Evolutionary conservation across 441 rosid genomes (phyloP).

Genomic region (Euphorbia celastroides): DNA sequence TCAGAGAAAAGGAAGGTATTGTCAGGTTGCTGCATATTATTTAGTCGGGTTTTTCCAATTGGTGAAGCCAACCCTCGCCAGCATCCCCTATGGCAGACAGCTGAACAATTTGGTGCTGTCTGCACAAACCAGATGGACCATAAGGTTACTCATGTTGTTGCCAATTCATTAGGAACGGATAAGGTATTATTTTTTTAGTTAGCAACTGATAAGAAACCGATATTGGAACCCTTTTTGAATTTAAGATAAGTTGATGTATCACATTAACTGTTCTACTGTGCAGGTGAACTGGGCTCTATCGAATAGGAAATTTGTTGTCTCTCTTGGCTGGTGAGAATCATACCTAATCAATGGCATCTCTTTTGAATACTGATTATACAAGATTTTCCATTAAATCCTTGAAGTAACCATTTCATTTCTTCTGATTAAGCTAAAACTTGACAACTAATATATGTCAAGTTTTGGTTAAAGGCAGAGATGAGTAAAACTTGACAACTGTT

Average conservation of each 20-base stretch:
- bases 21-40: slow-evolving; percentile 79
- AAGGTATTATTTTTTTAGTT: slow-evolving; percentile 76
- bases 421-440: slow-evolving; percentile 29
- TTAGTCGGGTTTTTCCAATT: slow-evolving; percentile 92
- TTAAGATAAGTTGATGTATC: slow-evolving; percentile 1
- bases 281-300: slow-evolving; percentile 95
- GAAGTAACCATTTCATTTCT: slow-evolving; percentile 21
- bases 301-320: slow-evolving; percentile 76
- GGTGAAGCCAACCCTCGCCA: slow-evolving; percentile 91
- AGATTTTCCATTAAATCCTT: slow-evolving; percentile 78
- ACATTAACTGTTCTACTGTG: slow-evolving; percentile 20
- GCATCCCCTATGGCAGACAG: slow-evolving; percentile 95
- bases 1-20: slow-evolving; percentile 78
- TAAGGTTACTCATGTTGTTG: slow-evolving; percentile 95
- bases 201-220: neutral
- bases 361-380: slow-evolving; percentile 38
- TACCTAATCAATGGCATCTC: slow-evolving; percentile 12
- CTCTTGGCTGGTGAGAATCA: slow-evolving; percentile 89
- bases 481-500: neutral
- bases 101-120: slow-evolving; percentile 95
- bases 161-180: slow-evolving; percentile 88
- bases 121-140: slow-evolving; percentile 88
- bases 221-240: neutral
- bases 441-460: slow-evolving; percentile 20
- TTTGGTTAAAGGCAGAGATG: slow-evolving; percentile 17